These are phyloP conservation scores for Daucus carota DNA, from an alignment of 129 eudicot genomes.

Conservation along the genomic window DH1_v3.0 NC_030386.2:14505001-14505500, in stretches of 20 bases:
- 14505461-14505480: background rate
- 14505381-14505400: background rate
- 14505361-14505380: background rate
- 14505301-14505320: conserved; percentile 30
- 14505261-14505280: conserved; percentile 59
- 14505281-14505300: conserved; percentile 48
- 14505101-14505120: background rate
- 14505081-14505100: background rate
- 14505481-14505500: background rate
- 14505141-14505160: conserved; percentile 54
- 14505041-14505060: background rate
- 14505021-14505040: background rate
- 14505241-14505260: conserved; percentile 85
- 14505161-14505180: conserved; percentile 48
- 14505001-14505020: background rate
- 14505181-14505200: conserved; percentile 49
- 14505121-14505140: conserved; percentile 68
- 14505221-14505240: conserved; percentile 67
- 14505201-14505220: conserved; percentile 65
- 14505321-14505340: background rate
- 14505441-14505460: background rate
- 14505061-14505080: background rate
- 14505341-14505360: background rate
- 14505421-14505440: background rate
- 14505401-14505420: background rate